Conservation (phyloP, 352 stramenopile genomes). For the Albugo candida region DNA sequence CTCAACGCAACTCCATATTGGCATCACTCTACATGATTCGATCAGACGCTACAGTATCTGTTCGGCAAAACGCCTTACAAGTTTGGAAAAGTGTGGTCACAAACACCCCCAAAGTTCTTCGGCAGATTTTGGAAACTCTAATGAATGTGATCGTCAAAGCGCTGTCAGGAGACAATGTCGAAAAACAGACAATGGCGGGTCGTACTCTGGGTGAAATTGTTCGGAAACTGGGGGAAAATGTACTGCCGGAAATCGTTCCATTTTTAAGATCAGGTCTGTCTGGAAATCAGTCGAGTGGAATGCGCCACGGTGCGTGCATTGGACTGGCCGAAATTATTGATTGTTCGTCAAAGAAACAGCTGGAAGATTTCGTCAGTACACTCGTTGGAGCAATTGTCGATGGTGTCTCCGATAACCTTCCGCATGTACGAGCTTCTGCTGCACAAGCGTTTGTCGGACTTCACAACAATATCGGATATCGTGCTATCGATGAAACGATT, state of each 20-base stretch:
- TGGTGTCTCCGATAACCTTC: constrained; percentile 90
- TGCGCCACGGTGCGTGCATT: constrained; percentile 91
- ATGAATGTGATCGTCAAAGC: constrained; percentile 92
- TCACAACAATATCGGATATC: constrained; percentile 87
- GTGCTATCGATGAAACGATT: constrained; percentile 94
- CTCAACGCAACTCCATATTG: constrained; percentile 90
- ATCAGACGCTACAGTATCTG: constrained; percentile 90
- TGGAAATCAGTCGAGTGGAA: constrained; percentile 33
- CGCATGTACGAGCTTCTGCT: constrained; percentile 80
- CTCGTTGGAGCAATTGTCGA: constrained; percentile 95
- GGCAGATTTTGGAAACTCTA: constrained; percentile 94
- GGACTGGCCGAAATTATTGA: constrained; percentile 96
- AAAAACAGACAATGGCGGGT: constrained; percentile 80
- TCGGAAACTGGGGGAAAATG: constrained; percentile 96
- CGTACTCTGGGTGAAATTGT: constrained; percentile 97
- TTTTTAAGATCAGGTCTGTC: constrained; percentile 90
- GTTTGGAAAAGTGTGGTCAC: constrained; percentile 98
- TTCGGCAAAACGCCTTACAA: constrained; percentile 93
- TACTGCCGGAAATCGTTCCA: constrained; percentile 96
- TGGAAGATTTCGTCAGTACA: constrained; percentile 93
- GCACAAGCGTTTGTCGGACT: constrained; percentile 95
- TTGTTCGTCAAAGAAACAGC: constrained; percentile 89
- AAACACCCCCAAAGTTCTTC: constrained; percentile 94
- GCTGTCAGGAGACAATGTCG: constrained; percentile 77
- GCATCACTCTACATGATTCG: constrained; percentile 96